Base-by-base conservation (phyloP, 352 stramenopile genomes). In the Hyaloperonospora brassicae region DNA sequence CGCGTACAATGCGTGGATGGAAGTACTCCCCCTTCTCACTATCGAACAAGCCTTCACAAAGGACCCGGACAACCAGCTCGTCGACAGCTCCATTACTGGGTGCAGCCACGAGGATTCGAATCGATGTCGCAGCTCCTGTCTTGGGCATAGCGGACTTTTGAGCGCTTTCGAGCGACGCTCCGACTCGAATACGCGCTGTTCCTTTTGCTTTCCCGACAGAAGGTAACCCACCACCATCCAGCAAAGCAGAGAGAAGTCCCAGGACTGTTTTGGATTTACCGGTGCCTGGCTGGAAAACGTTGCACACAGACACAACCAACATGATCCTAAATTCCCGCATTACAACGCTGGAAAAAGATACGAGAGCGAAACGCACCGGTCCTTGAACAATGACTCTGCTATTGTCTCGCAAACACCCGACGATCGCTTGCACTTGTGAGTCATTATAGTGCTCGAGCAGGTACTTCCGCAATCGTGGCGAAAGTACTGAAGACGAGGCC, bases 251-350 rank as follows among this genome's bases (percentile, higher is more conserved):
- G 30, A 88, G 59, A 7, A 90, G 62, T 7, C 82, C 82, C 1
- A 93, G 50, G 47, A 93, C 87, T 1, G 82, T 93, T 56, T 88
- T 88, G 1, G 79, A 89, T 66, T 93, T 93, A 14, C 82, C 82
- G 38, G 82, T 93, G 17, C 82, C 82, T 42, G 82, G 82, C 78
- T 89, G 52, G 12, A 43, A 38, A 42, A 17, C 17, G 17, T 17
- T 17, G 17, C 17, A 17, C 17, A 17, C 17, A 17, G 17, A 17
- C 17, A 17, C 17, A 17, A 17, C 17, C 17, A 17, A 17, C 17
- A 17, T 17, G 17, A 17, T 17, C 17, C 17, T 17, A 17, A 17
- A 17, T 17, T 17, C 17, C 17, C 17, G 17, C 17, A 17, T 17
- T 17, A 17, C 17, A 17, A 17, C 17, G 17, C 17, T 17, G 17